phyloP scores from a whole-genome alignment of 768 basidiomycete genomes.

The Tylopilus sp. region DNA sequence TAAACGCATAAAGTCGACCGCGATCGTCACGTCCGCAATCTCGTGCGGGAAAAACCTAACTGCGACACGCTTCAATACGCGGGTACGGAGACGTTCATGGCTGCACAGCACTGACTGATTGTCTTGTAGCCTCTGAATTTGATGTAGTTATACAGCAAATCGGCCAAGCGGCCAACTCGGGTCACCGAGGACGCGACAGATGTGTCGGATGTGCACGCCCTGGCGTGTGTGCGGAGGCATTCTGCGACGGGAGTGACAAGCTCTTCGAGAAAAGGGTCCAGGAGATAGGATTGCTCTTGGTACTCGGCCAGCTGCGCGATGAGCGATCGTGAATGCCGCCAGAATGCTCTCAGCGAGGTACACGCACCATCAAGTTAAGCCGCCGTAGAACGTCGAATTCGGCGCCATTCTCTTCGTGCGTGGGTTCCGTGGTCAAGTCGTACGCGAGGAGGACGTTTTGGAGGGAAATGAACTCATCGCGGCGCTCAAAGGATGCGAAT shows the following conservation, averaged over 20 bases:
- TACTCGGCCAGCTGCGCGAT: slow-evolving; percentile 72
- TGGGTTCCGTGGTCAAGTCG: slow-evolving; percentile 44
- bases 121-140: slow-evolving; percentile 91
- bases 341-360: slow-evolving; percentile 1
- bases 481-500: slow-evolving; percentile 58
- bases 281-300: slow-evolving; percentile 88
- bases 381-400: slow-evolving; percentile 43
- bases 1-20: slow-evolving; percentile 58
- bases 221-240: slow-evolving; percentile 54
- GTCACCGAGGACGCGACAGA: slow-evolving; percentile 26
- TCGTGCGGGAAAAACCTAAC: slow-evolving; percentile 95
- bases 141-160: slow-evolving; percentile 73
- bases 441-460: slow-evolving; percentile 50
- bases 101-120: slow-evolving; percentile 60
- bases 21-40: slow-evolving; percentile 74
- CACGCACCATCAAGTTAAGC: slow-evolving; percentile 50
- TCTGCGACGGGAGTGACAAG: slow-evolving; percentile 76
- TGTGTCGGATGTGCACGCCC: slow-evolving; percentile 32
- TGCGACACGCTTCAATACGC: slow-evolving; percentile 36
- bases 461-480: slow-evolving; percentile 53
- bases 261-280: slow-evolving; percentile 84
- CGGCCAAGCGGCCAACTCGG: slow-evolving; percentile 51
- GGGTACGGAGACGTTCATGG: slow-evolving; percentile 1
- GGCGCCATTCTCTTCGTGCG: slow-evolving; percentile 38
- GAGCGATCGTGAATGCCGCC: neutral